Evolutionary conservation across 441 rosid species (phyloP).

Genomic region (Jatropha podagrica): DNA sequence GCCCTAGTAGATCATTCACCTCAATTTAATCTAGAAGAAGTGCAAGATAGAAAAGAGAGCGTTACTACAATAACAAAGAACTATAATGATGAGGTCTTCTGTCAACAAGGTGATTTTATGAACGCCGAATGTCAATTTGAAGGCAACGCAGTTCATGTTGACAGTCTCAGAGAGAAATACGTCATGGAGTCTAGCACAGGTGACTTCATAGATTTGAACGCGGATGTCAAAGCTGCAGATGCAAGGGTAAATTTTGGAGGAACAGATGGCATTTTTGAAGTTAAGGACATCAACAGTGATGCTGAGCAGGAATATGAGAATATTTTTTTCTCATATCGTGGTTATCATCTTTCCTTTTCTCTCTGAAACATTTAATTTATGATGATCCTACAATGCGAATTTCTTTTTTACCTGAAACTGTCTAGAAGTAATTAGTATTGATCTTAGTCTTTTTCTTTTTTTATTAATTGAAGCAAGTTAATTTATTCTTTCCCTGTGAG

Average conservation of each 20-base stretch:
- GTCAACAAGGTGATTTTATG: neutral
- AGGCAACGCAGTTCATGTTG: slow-evolving; percentile 12
- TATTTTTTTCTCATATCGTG: neutral
- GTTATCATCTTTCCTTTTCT: slow-evolving; percentile 6
- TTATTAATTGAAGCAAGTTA: neutral
- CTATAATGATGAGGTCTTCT: slow-evolving; percentile 3
- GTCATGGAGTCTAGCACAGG: slow-evolving; percentile 1
- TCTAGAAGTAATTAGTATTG: neutral
- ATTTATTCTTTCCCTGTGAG: neutral
- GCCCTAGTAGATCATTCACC: neutral
- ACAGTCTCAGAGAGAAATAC: slow-evolving; percentile 5
- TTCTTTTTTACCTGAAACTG: neutral
- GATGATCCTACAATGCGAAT: neutral
- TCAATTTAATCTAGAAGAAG: slow-evolving; percentile 13
- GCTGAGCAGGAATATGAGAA: slow-evolving; percentile 5
- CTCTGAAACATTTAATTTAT: neutral
- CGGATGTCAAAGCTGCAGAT: slow-evolving; percentile 5
- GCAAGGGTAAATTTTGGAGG: neutral
- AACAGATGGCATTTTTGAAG: slow-evolving; percentile 1
- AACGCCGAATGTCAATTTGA: neutral
- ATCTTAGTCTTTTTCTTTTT: neutral
- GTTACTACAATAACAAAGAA: neutral
- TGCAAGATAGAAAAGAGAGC: slow-evolving; percentile 7
- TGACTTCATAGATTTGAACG: slow-evolving; percentile 12
- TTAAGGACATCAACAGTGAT: slow-evolving; percentile 1